Evolutionary conservation across 495 filamentous ascomycete genomes (phyloP), one percentile per base, ranked within the genome.

Genomic region (Cudoniella acicularis): DNA sequence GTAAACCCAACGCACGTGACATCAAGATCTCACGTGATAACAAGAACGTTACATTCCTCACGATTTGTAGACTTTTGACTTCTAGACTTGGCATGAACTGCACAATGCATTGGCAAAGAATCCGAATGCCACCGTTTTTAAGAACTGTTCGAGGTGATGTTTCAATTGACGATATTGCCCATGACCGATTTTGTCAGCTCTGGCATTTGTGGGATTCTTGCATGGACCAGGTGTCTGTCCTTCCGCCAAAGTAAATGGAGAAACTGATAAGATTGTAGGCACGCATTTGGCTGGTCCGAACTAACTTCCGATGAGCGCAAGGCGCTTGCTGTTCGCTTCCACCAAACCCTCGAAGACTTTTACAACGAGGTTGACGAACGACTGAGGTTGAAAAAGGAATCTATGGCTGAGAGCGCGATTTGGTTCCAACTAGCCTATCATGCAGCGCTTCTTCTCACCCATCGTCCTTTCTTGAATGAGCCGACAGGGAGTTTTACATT

Each of bases 381-480:
- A 8, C 10, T 49, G 6, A 10, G 9, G 9, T 9, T 49, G 9
- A 49, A 13, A 8, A 49, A 49, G 20, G 45, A 49, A 11, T 10
- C 9, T 9, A 13, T 41, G 36, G n/a, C 9, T 9, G 9, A 9
- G 36, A 41, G 36, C 36, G 41, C 18, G 10, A 40, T 49, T 9
- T 27, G 20, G 3, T 56, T 23, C 20, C 54, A 56, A 13, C 17
- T 56, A 18, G 20, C 54, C 3, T 56, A 56, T 21, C 54, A 56
- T 17, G 26, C 54, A 6, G 41, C 54, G 2, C 18, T 56, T 3
- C 23, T 56, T 1, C 23, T 56, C 21, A 49, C 25, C n/a, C 42
- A 56, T 25, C 41, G 54, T 8, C 54, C 54, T 13, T 22, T 56
- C 23, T 18, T 56, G 13, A 36, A 49, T 18, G 54, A 27, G 23